A percentile compares a stretch with the other conserved stretches of the same genome.
Evolutionary conservation across 352 stramenopile species (phyloP).

Genomic region (Elongisporangium anandrum): DNA sequence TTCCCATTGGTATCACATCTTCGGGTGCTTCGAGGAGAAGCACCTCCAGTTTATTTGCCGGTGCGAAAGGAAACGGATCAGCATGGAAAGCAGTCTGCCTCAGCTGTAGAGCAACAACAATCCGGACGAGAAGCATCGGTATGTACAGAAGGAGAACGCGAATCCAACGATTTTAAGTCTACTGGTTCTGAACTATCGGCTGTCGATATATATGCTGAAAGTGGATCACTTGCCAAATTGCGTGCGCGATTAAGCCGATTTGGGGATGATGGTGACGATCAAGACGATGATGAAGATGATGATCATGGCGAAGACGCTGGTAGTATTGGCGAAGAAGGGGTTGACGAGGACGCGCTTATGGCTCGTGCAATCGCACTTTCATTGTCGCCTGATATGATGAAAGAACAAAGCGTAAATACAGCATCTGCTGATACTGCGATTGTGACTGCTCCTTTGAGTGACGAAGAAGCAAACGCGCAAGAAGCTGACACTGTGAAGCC

Average conservation of each 20-base stretch:
- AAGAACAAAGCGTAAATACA: slow-evolving; percentile 24
- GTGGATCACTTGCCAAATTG: slow-evolving; percentile 51
- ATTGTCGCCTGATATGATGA: slow-evolving; percentile 76
- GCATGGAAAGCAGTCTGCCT: slow-evolving; percentile 7
- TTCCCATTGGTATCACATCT: slow-evolving; percentile 68
- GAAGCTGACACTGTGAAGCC: slow-evolving; percentile 21
- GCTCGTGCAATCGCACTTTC: slow-evolving; percentile 84
- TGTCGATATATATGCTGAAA: slow-evolving; percentile 45
- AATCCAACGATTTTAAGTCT: background rate
- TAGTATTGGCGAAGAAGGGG: slow-evolving; percentile 54
- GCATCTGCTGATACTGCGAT: slow-evolving; percentile 1
- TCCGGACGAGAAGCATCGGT: background rate
- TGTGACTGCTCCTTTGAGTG: background rate
- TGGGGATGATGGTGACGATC: slow-evolving; percentile 47
- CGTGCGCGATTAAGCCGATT: slow-evolving; percentile 66
- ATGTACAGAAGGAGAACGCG: background rate
- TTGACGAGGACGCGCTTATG: slow-evolving; percentile 89
- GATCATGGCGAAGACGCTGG: slow-evolving; percentile 36
- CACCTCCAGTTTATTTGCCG: slow-evolving; percentile 36
- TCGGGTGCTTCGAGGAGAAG: slow-evolving; percentile 66
- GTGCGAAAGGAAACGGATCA: background rate
- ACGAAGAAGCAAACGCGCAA: slow-evolving; percentile 3
- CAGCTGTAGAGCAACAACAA: background rate
- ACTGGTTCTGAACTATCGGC: background rate
- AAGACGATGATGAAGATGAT: slow-evolving; percentile 54